A percentile compares a stretch with the other conserved stretches of the same genome.
These are phyloP conservation scores for Rhizopogon rudus DNA, from an alignment of 768 basidiomycete genomes.

Conservation along the genomic window DNA sequence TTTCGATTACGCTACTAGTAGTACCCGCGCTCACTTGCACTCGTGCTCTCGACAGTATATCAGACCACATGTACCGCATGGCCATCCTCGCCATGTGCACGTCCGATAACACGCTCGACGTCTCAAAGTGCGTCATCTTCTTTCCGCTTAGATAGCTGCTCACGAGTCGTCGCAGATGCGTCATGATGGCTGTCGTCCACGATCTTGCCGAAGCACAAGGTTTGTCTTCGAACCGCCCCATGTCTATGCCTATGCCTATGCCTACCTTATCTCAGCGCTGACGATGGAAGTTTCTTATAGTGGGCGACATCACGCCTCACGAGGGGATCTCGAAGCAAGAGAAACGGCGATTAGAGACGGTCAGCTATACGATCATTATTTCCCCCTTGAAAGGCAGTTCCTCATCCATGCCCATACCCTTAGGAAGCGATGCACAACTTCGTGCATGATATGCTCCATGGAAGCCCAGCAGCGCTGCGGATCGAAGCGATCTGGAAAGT, in stretches of 20 bases:
- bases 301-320: slow-evolving; percentile 90
- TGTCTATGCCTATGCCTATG: background rate
- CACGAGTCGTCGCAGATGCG: slow-evolving; percentile 44
- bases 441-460: slow-evolving; percentile 83
- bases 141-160: background rate
- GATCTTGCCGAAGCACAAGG: slow-evolving; percentile 96
- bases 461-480: slow-evolving; percentile 58
- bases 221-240: slow-evolving; percentile 16
- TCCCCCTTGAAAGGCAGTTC: background rate
- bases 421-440: slow-evolving; percentile 92
- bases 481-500: slow-evolving; percentile 74
- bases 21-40: background rate
- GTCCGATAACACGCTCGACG: slow-evolving; percentile 66
- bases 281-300: slow-evolving; percentile 27
- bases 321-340: slow-evolving; percentile 81
- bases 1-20: background rate
- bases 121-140: slow-evolving; percentile 55
- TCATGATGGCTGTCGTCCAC: slow-evolving; percentile 89
- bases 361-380: slow-evolving; percentile 20
- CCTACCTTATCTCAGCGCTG: background rate
- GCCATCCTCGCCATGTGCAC: slow-evolving; percentile 88
- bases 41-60: slow-evolving; percentile 50
- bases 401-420: background rate
- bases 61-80: slow-evolving; percentile 99
- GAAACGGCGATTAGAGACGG: slow-evolving; percentile 74